These are phyloP conservation scores for Diplotaxis tenuifolia DNA, from an alignment of 345 rosid species.

Conservation along the genomic window DNA sequence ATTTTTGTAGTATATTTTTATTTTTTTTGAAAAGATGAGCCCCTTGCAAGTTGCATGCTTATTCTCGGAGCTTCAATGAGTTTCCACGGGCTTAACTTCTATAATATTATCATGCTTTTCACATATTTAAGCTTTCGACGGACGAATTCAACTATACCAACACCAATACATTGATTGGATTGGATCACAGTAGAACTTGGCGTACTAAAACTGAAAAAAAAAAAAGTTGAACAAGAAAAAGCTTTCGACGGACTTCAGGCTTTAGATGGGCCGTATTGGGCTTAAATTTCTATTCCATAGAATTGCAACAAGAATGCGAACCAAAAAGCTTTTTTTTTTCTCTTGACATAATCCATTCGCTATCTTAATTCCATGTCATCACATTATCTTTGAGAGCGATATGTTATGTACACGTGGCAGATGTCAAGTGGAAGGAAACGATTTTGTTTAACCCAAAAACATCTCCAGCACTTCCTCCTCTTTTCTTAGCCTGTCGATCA, in stretches of 20 bases:
- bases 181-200: too few species aligned
- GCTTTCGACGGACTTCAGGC: not conserved
- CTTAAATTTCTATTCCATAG: not conserved
- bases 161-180: too few species aligned
- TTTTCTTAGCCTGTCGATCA: slow-evolving; percentile 28
- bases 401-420: slow-evolving; percentile 60
- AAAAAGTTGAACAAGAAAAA: too few species aligned
- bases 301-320: not conserved
- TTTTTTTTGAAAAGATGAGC: too few species aligned
- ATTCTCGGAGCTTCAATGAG: not conserved
- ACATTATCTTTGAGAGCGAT: slow-evolving; percentile 42
- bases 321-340: not conserved
- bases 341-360: not conserved
- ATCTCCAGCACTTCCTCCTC: slow-evolving; percentile 9
- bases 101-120: too few species aligned
- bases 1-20: not conserved
- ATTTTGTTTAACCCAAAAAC: slow-evolving; percentile 38
- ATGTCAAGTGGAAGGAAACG: slow-evolving; percentile 55
- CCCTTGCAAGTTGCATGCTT: too few species aligned
- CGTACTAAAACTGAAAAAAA: too few species aligned
- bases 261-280: not conserved
- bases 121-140: not conserved
- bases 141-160: too few species aligned
- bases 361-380: slow-evolving; percentile 21
- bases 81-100: not conserved